These are phyloP conservation scores for Venturia pyrina DNA, from an alignment of 2,329 filamentous ascomycete species.

Conservation along the genomic window DNA sequence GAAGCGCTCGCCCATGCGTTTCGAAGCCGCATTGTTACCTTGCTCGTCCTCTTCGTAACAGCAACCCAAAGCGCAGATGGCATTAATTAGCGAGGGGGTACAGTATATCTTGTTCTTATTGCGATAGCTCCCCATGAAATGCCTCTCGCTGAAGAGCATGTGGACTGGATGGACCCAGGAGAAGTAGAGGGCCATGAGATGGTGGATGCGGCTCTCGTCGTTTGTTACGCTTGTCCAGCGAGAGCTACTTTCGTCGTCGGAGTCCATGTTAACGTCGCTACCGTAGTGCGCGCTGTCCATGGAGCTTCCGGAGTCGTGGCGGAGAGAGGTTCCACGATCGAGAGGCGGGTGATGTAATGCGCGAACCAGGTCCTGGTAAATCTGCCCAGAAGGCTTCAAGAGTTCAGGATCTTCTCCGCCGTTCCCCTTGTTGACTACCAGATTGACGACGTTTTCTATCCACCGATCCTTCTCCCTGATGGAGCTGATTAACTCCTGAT, in stretches of 20 bases:
- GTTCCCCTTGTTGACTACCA: neutral
- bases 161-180: slow-evolving; percentile 23
- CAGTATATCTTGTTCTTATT: slow-evolving; percentile 17
- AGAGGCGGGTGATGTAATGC: neutral
- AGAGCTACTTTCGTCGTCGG: slow-evolving; percentile 10
- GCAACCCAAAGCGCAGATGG: slow-evolving; percentile 23
- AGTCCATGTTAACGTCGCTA: slow-evolving; percentile 16
- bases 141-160: slow-evolving; percentile 22
- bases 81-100: slow-evolving; percentile 20
- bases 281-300: neutral
- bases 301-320: slow-evolving; percentile 1
- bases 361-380: neutral
- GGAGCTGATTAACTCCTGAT: neutral
- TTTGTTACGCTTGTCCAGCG: slow-evolving; percentile 19
- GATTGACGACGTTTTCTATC: neutral
- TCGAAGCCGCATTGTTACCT: slow-evolving; percentile 14
- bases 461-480: neutral
- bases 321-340: neutral
- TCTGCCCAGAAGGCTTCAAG: neutral
- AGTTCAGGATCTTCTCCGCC: neutral
- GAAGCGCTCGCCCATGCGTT: slow-evolving; percentile 17
- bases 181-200: slow-evolving; percentile 22
- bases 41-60: slow-evolving; percentile 14
- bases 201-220: slow-evolving; percentile 17
- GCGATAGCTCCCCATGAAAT: slow-evolving; percentile 18